phyloP scores from a whole-genome alignment of 2,329 filamentous ascomycete species.

The Claviceps sp. region DNA sequence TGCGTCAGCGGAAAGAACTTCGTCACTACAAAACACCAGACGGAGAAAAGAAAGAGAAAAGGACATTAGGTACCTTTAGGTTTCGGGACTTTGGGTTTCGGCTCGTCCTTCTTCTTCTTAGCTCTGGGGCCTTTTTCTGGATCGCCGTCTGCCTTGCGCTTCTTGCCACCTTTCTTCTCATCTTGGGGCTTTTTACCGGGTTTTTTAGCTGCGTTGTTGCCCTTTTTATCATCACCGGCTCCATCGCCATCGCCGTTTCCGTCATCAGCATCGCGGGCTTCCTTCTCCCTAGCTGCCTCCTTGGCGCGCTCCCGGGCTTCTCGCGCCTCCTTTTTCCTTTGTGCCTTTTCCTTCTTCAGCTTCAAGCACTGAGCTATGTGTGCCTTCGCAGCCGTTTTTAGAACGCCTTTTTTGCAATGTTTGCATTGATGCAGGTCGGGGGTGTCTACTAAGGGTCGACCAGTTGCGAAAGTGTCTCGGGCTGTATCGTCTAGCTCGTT shows the following conservation, averaged over 20 bases:
- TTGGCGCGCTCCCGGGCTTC: conserved; percentile 56
- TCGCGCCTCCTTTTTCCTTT: conserved; percentile 61
- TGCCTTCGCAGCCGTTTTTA: conserved; percentile 59
- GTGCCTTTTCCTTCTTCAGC: conserved; percentile 71
- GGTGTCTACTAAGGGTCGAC: conserved; percentile 66
- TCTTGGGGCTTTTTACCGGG: conserved; percentile 55
- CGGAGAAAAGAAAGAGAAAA: not conserved
- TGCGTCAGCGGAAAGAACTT: not conserved
- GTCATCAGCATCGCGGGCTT: conserved; percentile 37
- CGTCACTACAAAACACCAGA: not conserved
- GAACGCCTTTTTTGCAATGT: conserved; percentile 81
- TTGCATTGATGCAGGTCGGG: conserved; percentile 78
- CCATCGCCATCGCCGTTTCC: conserved; percentile 35
- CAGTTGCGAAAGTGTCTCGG: conserved; percentile 67
- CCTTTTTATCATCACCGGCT: conserved; percentile 31
- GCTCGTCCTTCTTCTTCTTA: conserved; percentile 93
- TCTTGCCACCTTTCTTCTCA: conserved; percentile 55
- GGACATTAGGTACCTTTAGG: conserved; percentile 49
- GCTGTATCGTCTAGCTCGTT: conserved; percentile 63
- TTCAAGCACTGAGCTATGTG: conserved; percentile 78
- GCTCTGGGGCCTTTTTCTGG: conserved; percentile 72
- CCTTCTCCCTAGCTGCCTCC: conserved; percentile 45
- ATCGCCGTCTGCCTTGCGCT: conserved; percentile 62
- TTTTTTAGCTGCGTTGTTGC: conserved; percentile 40
- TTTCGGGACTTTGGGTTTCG: conserved; percentile 70